Evolutionary conservation across 2,329 filamentous ascomycete genomes (phyloP), one percentile per base, ranked within the genome.

Genomic region (Calonectria crousiana): DNA sequence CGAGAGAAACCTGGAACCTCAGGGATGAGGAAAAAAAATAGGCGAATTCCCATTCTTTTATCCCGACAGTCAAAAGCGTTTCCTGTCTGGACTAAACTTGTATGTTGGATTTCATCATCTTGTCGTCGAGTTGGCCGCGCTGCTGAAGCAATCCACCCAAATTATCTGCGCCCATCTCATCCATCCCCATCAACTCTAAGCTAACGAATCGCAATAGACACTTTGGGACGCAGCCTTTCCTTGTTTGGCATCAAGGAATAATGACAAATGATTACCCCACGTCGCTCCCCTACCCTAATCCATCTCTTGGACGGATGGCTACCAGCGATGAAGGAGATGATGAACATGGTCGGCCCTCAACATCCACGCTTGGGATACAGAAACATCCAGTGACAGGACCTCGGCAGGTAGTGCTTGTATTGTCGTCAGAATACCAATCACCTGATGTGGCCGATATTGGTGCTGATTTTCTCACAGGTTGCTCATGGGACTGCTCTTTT

Each of bases 401-500:
- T 75, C 81, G 82, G 11, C 83, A 84, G 70, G 67, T 76, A 18
- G 75, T 80, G 13, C 81, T 88, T 26, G 81, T 88, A 30, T 75
- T 82, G 67, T 85, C 84, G 86, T 85, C 75, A 77, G 74, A 23
- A 36, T 14, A 9, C 18, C 4, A 26, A 20, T 62, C 34, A 16
- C 2, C 65, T n/a, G 6, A 36, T 14, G 10, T 23, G 11, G 16
- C 64, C n/a, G 34, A 60, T 65, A 16, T 36, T 18, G 11, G 20
- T 10, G 23, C 77, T 83, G 66, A 83, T 41, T 23, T n/a, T 30
- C 13, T 41, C 14, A 13, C 52, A 90, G 88, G 53, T 84, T 90
- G 65, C 85, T 91, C 13, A 76, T 87, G 3, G 89, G 90, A 4
- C 85, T 92, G 3, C 84, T 92, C 20, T 90, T 92, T 76, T 90